These are phyloP conservation scores for Clitocybe nebularis DNA, from an alignment of 1,284 basidiomycete genomes.

Conservation along the genomic window DNA sequence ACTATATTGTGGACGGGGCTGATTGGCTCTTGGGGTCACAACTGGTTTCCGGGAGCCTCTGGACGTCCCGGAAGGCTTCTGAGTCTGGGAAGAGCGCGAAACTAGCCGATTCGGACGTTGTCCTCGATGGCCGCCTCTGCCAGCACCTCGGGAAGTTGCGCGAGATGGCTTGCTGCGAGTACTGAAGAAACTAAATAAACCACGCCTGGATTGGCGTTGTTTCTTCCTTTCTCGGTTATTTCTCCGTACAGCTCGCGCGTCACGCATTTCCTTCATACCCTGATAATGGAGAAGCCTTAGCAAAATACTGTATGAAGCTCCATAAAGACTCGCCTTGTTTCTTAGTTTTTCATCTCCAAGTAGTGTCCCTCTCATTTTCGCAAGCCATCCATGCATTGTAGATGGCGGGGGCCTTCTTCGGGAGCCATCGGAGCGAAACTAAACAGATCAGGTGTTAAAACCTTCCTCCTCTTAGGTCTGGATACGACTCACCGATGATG, in stretches of 20 bases:
- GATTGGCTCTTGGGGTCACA: not conserved
- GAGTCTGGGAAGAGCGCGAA: constrained; percentile 13
- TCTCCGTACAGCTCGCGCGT: constrained; percentile 24
- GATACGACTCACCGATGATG: constrained; percentile 31
- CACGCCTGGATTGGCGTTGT: constrained; percentile 18
- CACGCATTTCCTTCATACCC: constrained; percentile 55
- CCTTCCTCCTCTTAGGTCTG: too few species aligned
- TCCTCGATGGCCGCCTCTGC: constrained; percentile 9
- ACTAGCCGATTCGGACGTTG: constrained; percentile 8
- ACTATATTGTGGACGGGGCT: constrained; percentile 3
- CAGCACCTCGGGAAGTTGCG: constrained; percentile 7
- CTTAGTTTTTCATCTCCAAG: constrained; percentile 61
- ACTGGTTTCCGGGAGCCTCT: constrained; percentile 11
- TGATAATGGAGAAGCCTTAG: constrained; percentile 17
- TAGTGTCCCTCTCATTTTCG: constrained; percentile 74
- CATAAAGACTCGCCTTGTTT: constrained; percentile 32
- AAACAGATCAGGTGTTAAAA: too few species aligned
- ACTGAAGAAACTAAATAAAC: constrained; percentile 28
- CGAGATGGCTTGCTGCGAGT: constrained; percentile 15
- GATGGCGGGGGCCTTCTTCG: constrained; percentile 54
- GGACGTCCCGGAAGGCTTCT: constrained; percentile 13
- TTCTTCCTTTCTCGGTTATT: constrained; percentile 22
- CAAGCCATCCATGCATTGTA: constrained; percentile 71
- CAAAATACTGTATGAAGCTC: not conserved
- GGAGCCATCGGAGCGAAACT: constrained; percentile 48